These are phyloP conservation scores for Globisporangium viniferum DNA, from an alignment of 352 stramenopile species.

Conservation along the genomic window DNA sequence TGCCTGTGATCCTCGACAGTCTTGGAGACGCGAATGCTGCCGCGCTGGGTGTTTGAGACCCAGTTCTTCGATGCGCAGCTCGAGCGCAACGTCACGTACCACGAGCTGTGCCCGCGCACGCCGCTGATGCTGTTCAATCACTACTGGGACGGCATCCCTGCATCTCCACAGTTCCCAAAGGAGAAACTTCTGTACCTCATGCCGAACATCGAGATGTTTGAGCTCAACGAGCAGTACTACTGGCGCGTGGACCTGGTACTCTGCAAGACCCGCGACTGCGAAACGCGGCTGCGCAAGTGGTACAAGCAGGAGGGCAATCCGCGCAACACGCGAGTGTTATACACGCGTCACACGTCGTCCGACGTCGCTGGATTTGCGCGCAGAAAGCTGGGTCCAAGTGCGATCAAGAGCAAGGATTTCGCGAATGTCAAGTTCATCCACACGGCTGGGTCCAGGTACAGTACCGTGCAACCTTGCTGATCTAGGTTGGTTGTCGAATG, in stretches of 20 bases:
- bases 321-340: constrained; percentile 43
- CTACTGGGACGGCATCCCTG: constrained; percentile 40
- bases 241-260: constrained; percentile 41
- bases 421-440: constrained; percentile 34
- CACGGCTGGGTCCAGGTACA: constrained; percentile 24
- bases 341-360: constrained; percentile 58
- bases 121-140: constrained; percentile 57
- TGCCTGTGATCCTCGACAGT: constrained; percentile 20
- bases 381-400: constrained; percentile 18
- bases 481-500: background rate
- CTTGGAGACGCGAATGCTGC: constrained; percentile 39
- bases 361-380: constrained; percentile 38
- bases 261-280: constrained; percentile 48
- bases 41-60: constrained; percentile 39
- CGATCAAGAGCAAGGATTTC: constrained; percentile 31
- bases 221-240: constrained; percentile 33
- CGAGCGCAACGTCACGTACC: constrained; percentile 33
- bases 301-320: constrained; percentile 58
- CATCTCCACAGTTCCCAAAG: constrained; percentile 26
- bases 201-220: constrained; percentile 60
- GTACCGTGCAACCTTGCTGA: background rate
- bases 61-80: constrained; percentile 29
- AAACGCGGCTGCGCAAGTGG: constrained; percentile 41
- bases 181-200: constrained; percentile 46
- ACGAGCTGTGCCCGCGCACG: constrained; percentile 48